Evolutionary conservation across 352 stramenopile species (phyloP).

Genomic region (Pythium coloratum): DNA sequence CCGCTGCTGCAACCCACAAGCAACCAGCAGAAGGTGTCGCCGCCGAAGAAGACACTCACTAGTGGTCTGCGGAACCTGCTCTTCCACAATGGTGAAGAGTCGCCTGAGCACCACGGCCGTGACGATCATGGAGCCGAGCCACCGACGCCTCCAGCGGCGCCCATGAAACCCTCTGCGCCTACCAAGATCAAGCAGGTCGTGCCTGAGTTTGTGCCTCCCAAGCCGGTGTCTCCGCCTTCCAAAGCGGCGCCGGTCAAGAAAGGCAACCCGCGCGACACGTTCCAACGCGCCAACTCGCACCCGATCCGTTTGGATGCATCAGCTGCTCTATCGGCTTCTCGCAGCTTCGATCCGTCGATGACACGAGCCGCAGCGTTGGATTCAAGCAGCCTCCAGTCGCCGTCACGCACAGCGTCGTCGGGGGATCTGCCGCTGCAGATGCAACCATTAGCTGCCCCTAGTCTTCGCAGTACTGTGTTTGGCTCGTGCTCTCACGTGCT

Average conservation of each 20-base stretch:
- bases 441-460: slow-evolving; percentile 1
- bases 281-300: slow-evolving; percentile 21
- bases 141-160: not conserved
- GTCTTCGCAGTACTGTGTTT: slow-evolving; percentile 34
- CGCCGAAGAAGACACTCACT: not conserved
- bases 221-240: not conserved
- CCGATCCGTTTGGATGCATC: slow-evolving; percentile 20
- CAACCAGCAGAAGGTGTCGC: slow-evolving; percentile 1
- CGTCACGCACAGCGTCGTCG: not conserved
- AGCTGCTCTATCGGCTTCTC: slow-evolving; percentile 9
- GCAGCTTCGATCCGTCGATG: slow-evolving; percentile 20
- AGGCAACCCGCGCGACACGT: slow-evolving; percentile 15
- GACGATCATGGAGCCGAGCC: not conserved
- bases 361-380: slow-evolving; percentile 15
- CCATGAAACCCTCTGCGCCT: not conserved
- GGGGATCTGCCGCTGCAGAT: not conserved
- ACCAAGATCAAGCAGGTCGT: slow-evolving; percentile 5
- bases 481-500: slow-evolving; percentile 58
- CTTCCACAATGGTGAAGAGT: slow-evolving; percentile 11
- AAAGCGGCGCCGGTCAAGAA: not conserved
- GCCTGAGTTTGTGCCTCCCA: not conserved
- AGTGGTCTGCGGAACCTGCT: slow-evolving; percentile 10
- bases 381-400: not conserved
- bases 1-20: slow-evolving; percentile 2
- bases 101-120: not conserved